Evolutionary conservation across 83 land plant species (phyloP).

Genomic region (Picea engelmannii): DNA sequence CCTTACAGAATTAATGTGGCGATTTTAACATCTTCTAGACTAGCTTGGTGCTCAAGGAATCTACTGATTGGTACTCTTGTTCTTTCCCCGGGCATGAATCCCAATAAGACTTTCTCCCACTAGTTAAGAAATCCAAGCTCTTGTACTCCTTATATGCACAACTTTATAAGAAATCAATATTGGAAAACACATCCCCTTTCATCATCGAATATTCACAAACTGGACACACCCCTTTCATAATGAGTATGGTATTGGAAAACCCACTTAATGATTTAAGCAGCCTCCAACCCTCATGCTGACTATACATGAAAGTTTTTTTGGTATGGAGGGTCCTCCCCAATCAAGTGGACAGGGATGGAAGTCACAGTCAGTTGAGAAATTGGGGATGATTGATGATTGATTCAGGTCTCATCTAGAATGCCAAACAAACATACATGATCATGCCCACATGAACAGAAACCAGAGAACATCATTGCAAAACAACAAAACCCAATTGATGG

Average conservation of each 20-base stretch:
- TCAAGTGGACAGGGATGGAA: no score
- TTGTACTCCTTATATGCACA: no score
- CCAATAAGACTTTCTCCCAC: no score
- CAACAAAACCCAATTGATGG: neutral
- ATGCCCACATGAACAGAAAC: neutral
- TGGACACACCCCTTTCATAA: neutral
- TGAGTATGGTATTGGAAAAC: neutral
- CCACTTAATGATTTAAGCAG: neutral
- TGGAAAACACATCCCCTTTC: neutral
- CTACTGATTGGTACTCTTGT: no score
- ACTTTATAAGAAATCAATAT: constrained; percentile 3
- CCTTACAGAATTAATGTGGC: no score
- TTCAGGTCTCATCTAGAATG: neutral
- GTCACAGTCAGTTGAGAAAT: neutral
- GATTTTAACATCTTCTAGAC: no score
- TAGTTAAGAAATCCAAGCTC: no score
- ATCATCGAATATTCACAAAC: neutral
- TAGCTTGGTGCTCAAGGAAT: no score
- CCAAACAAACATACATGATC: no score
- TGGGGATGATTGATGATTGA: constrained; percentile 6
- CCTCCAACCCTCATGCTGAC: neutral
- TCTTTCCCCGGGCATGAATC: no score
- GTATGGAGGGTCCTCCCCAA: no score
- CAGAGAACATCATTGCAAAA: neutral
- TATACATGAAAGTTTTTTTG: neutral